Evolutionary conservation across 129 eudicot species (phyloP).

Genomic region (Saposhnikovia divaricata): DNA sequence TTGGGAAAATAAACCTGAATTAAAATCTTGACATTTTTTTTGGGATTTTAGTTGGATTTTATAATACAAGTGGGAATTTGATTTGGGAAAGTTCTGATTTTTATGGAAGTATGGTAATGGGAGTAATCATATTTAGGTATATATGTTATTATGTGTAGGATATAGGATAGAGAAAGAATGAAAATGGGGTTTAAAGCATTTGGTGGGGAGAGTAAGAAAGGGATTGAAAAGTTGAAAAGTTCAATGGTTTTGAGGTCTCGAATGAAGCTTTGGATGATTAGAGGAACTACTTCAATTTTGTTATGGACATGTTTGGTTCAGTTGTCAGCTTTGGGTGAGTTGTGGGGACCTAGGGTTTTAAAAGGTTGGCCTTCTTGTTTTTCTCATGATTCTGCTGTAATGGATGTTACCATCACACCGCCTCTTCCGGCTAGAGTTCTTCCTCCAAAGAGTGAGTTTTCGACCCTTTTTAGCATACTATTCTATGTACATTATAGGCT

Average conservation of each 20-base stretch:
- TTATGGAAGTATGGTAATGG: conserved; percentile 20
- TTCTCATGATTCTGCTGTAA: conserved; percentile 29
- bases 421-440: conserved; percentile 47
- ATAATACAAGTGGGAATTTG: not conserved
- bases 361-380: conserved; percentile 78
- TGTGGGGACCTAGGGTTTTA: conserved; percentile 71
- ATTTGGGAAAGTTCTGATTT: not conserved
- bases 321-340: conserved; percentile 62
- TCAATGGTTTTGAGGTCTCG: conserved; percentile 47
- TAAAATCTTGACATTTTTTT: not conserved
- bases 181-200: conserved; percentile 55
- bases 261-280: conserved; percentile 77
- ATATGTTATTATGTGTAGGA: conserved; percentile 34
- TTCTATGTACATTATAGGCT: not conserved
- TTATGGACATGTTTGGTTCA: conserved; percentile 89
- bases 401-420: conserved; percentile 37
- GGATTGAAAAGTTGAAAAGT: conserved; percentile 47
- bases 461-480: not conserved
- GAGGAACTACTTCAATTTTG: conserved; percentile 58
- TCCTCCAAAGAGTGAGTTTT: conserved; percentile 82
- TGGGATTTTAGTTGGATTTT: not conserved
- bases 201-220: conserved; percentile 38
- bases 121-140: conserved; percentile 12
- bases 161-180: conserved; percentile 22
- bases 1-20: not conserved